phyloP scores from a whole-genome alignment of 768 basidiomycete genomes.

The Rhizopogon vinicolor region DNA sequence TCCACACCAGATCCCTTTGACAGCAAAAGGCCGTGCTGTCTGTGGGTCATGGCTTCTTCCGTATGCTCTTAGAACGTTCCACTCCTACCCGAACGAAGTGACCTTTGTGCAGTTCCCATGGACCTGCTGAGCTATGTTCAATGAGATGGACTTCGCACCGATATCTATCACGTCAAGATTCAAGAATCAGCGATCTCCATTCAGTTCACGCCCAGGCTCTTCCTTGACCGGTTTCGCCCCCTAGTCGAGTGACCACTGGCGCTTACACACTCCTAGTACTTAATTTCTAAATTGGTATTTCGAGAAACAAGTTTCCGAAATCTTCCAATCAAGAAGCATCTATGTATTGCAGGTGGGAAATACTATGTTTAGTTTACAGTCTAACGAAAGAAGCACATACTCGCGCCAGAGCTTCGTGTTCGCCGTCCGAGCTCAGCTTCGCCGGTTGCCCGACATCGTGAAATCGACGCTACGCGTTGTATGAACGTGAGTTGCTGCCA shows the following conservation, averaged over 20 bases:
- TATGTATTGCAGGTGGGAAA: not conserved
- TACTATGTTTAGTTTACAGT: not conserved
- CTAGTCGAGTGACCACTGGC: not conserved
- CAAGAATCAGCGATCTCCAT: not conserved
- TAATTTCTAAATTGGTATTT: not conserved
- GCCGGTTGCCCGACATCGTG: not conserved
- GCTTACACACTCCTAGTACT: not conserved
- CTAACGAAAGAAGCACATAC: not conserved
- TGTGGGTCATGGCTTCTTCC: constrained; percentile 1
- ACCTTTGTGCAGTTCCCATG: not conserved
- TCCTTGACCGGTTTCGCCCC: not conserved
- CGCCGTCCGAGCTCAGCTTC: not conserved
- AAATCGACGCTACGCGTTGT: not conserved
- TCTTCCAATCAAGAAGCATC: not conserved
- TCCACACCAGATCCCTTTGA: constrained; percentile 5
- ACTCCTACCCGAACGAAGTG: not conserved
- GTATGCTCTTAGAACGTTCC: not conserved
- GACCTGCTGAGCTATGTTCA: not conserved
- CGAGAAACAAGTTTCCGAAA: not conserved
- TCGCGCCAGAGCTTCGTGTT: not conserved
- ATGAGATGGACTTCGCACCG: not conserved
- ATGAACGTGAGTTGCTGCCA: not conserved
- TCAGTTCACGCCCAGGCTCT: not conserved
- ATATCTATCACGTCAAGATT: not conserved
- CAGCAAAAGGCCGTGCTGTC: constrained; percentile 8